phyloP scores from a whole-genome alignment of 2,329 filamentous ascomycete species.

The Cercospora zeina region DNA sequence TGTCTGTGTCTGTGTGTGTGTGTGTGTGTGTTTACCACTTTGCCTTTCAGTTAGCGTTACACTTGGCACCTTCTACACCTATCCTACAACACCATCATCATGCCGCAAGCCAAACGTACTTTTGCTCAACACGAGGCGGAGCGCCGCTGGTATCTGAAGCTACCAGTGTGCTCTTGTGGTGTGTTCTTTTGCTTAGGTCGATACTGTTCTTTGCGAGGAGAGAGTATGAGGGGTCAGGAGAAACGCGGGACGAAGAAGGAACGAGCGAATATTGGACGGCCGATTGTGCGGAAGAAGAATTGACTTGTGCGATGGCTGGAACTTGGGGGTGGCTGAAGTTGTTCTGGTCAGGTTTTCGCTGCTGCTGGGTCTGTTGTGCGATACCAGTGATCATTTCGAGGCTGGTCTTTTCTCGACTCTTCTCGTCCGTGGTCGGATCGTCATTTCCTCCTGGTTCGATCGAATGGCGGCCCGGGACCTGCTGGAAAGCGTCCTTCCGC shows the following conservation, averaged over 20 bases:
- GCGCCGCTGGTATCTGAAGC: slow-evolving; percentile 1
- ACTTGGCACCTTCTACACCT: background rate
- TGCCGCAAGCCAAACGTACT: slow-evolving; percentile 1
- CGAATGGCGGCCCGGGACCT: background rate
- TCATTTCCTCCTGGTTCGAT: background rate
- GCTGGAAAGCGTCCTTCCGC: background rate
- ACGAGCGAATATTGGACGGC: slow-evolving; percentile 15
- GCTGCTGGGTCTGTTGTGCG: background rate
- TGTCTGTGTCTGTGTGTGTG: no score
- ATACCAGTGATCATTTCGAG: background rate
- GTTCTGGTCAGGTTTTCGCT: background rate
- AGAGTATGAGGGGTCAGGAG: slow-evolving; percentile 1
- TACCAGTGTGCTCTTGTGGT: slow-evolving; percentile 16
- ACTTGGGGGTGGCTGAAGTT: background rate
- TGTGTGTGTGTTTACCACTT: background rate
- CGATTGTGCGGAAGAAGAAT: background rate
- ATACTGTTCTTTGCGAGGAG: slow-evolving; percentile 10
- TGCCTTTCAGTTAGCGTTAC: background rate
- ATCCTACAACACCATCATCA: slow-evolving; percentile 5
- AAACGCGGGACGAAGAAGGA: slow-evolving; percentile 6
- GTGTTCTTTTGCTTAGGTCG: slow-evolving; percentile 21
- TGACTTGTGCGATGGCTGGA: background rate
- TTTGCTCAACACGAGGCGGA: slow-evolving; percentile 11
- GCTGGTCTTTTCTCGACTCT: background rate
- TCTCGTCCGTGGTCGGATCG: background rate